Conservation (phyloP, 805 yeast species). For the Wickerhamomyces xylosicus region DNA sequence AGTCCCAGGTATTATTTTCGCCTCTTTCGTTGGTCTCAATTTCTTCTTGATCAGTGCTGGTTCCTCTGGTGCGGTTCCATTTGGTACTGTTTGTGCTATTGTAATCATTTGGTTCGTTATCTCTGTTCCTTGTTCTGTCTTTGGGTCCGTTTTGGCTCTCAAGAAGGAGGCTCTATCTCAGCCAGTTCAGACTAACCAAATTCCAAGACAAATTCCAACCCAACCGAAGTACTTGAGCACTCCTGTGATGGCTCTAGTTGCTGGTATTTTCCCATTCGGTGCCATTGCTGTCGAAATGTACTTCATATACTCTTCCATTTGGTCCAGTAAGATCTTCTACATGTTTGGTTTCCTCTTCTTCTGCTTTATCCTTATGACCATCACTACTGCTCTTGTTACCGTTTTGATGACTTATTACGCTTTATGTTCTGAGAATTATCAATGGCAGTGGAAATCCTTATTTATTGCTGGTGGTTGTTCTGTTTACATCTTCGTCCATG, state of each 20-base stretch:
- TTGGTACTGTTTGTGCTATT: slow-evolving; percentile 79
- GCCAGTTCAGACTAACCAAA: slow-evolving; percentile 90
- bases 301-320: slow-evolving; percentile 80
- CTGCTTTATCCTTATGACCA: slow-evolving; percentile 72
- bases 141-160: slow-evolving; percentile 75
- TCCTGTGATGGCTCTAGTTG: slow-evolving; percentile 54
- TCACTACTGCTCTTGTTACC: slow-evolving; percentile 75
- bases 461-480: slow-evolving; percentile 87
- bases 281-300: slow-evolving; percentile 92
- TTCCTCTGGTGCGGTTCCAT: slow-evolving; percentile 92
- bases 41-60: slow-evolving; percentile 67
- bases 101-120: slow-evolving; percentile 77
- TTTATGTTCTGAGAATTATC: slow-evolving; percentile 83
- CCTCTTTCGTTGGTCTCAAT: slow-evolving; percentile 58
- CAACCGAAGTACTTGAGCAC: slow-evolving; percentile 80
- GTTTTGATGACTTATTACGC: slow-evolving; percentile 74
- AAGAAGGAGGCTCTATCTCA: slow-evolving; percentile 45
- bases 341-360: slow-evolving; percentile 96
- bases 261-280: slow-evolving; percentile 92
- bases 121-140: slow-evolving; percentile 73
- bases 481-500: slow-evolving; percentile 73
- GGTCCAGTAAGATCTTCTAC: slow-evolving; percentile 91
- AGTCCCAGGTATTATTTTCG: slow-evolving; percentile 74
- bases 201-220: slow-evolving; percentile 89
- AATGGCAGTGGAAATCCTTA: slow-evolving; percentile 95